A percentile compares a stretch with the other conserved stretches of the same genome.
Evolutionary conservation across 1,139 yeast genomes (phyloP).

Genomic region (Saccharomyces hybrid): DNA sequence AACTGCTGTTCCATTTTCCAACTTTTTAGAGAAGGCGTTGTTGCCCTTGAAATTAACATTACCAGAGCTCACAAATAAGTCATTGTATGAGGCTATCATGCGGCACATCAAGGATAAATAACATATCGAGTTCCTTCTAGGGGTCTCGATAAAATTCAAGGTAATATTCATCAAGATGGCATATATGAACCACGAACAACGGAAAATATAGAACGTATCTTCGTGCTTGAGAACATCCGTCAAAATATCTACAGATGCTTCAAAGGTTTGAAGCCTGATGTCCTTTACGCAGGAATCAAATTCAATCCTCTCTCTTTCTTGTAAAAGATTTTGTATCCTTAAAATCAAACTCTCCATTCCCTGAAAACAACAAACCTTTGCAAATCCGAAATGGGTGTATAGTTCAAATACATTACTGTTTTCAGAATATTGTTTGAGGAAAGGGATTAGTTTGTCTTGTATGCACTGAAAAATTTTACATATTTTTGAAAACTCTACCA

Average conservation of each 20-base stretch:
- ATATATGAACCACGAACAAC: not conserved
- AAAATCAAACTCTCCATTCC: slow-evolving; percentile 2
- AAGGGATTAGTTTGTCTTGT: slow-evolving; percentile 1
- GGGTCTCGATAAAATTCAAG: not conserved
- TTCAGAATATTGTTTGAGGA: not conserved
- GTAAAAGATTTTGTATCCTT: slow-evolving; percentile 1
- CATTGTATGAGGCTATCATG: not conserved
- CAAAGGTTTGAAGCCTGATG: not conserved
- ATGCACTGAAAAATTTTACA: slow-evolving; percentile 1
- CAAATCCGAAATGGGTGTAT: slow-evolving; percentile 2
- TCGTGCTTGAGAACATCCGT: not conserved
- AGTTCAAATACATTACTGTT: slow-evolving; percentile 2
- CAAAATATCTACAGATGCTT: slow-evolving; percentile 2
- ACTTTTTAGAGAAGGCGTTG: not conserved
- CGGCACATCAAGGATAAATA: not conserved
- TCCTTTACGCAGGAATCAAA: not conserved
- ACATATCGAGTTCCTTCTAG: not conserved
- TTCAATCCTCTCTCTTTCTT: not conserved
- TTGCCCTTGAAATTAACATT: not conserved
- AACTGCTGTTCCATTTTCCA: not conserved
- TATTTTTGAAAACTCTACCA: not conserved
- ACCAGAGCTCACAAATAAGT: not conserved
- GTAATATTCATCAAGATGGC: not conserved
- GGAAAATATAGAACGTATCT: not conserved
- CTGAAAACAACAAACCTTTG: slow-evolving; percentile 3